Evolutionary conservation across 1,139 yeast genomes (phyloP).

Genomic region (Hyphopichia burtonii): DNA sequence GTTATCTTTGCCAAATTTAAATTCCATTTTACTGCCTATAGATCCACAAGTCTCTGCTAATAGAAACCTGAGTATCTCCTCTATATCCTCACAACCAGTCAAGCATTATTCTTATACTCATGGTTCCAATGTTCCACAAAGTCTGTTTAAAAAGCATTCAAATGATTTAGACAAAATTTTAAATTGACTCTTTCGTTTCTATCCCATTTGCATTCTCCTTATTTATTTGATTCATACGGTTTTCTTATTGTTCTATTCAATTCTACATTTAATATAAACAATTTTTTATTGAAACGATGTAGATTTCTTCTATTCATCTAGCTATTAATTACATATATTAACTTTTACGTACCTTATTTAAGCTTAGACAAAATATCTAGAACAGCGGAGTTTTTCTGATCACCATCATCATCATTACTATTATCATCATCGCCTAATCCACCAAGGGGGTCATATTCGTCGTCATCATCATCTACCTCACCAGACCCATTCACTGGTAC

Average conservation of each 20-base stretch:
- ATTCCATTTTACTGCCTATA: not conserved
- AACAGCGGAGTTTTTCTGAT: conserved; percentile 16
- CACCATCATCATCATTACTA: conserved; percentile 12
- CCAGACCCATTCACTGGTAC: not conserved
- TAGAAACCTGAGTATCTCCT: not conserved
- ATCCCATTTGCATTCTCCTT: not conserved
- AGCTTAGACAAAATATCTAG: conserved; percentile 38
- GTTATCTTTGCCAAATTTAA: conserved; percentile 6
- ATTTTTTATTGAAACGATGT: no score
- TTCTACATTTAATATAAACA: not conserved
- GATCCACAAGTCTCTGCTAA: not conserved
- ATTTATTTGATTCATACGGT: not conserved
- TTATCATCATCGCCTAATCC: conserved; percentile 9
- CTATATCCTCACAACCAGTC: not conserved
- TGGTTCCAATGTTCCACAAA: not conserved
- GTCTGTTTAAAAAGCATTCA: conserved; percentile 3
- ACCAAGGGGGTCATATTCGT: conserved; percentile 16
- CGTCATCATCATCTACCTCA: conserved; percentile 13
- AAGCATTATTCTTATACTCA: not conserved
- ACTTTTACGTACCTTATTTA: not conserved
- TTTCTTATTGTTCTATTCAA: not conserved
- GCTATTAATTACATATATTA: no score
- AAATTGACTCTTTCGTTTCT: conserved; percentile 6
- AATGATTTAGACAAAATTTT: conserved; percentile 14
- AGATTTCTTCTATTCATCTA: no score